Evolutionary conservation across 2,329 filamentous ascomycete genomes (phyloP), one percentile per base, ranked within the genome.

Genomic region (Talaromyces amestolkiae): DNA sequence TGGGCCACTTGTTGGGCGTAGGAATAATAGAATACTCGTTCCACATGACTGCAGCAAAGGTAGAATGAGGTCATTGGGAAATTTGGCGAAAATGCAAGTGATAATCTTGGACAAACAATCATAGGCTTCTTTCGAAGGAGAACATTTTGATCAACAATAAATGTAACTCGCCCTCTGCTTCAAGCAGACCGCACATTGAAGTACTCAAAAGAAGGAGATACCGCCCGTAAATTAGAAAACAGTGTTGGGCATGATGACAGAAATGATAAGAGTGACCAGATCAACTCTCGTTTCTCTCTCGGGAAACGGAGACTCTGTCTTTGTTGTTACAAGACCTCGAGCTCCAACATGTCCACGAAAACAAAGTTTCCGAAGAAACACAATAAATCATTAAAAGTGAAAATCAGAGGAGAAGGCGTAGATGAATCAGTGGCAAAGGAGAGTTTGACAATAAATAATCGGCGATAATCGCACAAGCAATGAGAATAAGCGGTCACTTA

Each of bases 401-500:
- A 56, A 22, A 39, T 37, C 11, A 31, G 27, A 31, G 27, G 27
- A 1, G 6, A 31, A 31, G n/a, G n/a, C 8, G 19, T 22, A 53
- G 45, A 13, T 56, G 2, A 13, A 56, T 8, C n/a, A 37, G 33
- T 56, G 53, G 53, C 31, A 37, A 56, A 56, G 11, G n/a, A 22
- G 13, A 19, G 33, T 9, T 15, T 22, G 11, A 37, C 22, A 56
- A 17, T 4, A 37, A 11, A 56, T 35, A 54, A 35, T 22, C 19
- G 53, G 33, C 19, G 37, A 39, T 43, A 33, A 24, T 19, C 19
- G 37, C 49, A 33, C 22, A 37, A 37, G 37, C 27, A 63, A 49
- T 2, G 17, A 35, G 58, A 45, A 45, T 41, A 64, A 47, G 58
- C 49, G 61, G 65, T 58, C 41, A 64, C 65, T 65, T 61, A 67